Base-by-base conservation (phyloP, 1,284 basidiomycete genomes). In the Boletellus dicymbophilus region DNA sequence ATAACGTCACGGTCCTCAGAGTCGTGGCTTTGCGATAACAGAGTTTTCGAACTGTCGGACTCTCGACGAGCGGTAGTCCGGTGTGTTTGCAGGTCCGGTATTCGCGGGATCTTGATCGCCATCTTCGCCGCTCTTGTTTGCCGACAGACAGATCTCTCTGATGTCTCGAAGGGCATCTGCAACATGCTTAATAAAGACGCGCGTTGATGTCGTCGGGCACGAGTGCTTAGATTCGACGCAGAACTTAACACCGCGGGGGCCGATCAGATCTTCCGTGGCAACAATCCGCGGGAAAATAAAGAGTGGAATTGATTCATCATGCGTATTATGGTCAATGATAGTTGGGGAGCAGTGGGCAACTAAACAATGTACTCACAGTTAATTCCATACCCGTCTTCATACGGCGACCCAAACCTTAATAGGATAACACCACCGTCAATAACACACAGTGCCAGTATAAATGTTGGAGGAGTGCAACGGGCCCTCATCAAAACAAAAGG, bases 221-320 rank as follows among this genome's bases (percentile, higher is more conserved):
- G 88, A 88, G 57, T 79, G 73, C 70, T 98, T 98, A 48, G 88
- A 91, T 72, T 98, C 95, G 64, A 98, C 87, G 3, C 96, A 96
- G 72, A 98, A 96, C 72, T 95, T 97, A 71, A 98, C 81, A 55
- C 87, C 74, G 47, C 87, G 74, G 15, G 86, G 81, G 16, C 88
- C 93, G 50, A 90, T 84, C 54, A 98, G 80, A 69, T 98, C 93
- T 95, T n/a, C n/a, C 42, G 9, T 13, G 16, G 21, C 8, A 21
- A 33, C 5, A 33, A 13, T n/a, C 31, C 31, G 31, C 16, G 10
- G 13, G 30, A 6, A 30, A 15, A 25, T 20, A 16, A 31, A 15
- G 13, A 16, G 15, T 15, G 5, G 20, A 9, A 28, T 4, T 8
- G 23, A 26, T 38, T 27, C 26, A 25, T 25, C 15, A 25, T 3